Conservation (phyloP, 1,284 basidiomycete genomes). For the Athelia psychrophila region DNA sequence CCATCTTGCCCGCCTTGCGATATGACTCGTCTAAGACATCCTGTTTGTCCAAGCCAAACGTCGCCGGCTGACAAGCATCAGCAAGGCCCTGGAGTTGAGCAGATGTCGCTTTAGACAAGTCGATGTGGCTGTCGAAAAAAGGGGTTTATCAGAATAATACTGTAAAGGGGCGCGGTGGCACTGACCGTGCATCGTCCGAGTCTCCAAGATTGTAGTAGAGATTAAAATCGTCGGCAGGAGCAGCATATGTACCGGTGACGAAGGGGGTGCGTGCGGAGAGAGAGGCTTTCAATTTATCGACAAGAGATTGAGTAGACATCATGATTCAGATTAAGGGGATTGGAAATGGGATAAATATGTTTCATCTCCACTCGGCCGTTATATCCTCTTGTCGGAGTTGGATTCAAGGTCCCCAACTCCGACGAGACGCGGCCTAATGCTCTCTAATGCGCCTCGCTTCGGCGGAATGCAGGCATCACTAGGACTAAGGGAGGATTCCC, state of each 20-base stretch:
- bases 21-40: conserved; percentile 30
- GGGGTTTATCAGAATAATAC: background rate
- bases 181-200: background rate
- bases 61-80: conserved; percentile 24
- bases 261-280: background rate
- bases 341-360: no score
- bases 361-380: no score
- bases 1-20: conserved; percentile 31
- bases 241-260: background rate
- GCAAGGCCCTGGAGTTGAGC: conserved; percentile 7
- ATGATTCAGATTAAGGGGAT: no score
- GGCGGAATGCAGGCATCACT: no score
- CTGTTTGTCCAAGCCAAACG: conserved; percentile 23
- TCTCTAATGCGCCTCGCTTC: no score
- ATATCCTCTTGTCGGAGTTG: no score
- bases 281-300: no score
- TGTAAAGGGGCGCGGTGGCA: background rate
- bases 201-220: background rate
- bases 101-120: background rate
- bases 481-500: no score
- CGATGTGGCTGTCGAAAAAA: background rate
- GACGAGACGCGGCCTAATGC: no score
- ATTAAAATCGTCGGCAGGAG: background rate
- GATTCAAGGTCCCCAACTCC: no score
- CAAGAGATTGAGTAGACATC: no score